These are phyloP conservation scores for Monosporascus sp. DNA, from an alignment of 2,329 filamentous ascomycete genomes.

Conservation along the genomic window DNA sequence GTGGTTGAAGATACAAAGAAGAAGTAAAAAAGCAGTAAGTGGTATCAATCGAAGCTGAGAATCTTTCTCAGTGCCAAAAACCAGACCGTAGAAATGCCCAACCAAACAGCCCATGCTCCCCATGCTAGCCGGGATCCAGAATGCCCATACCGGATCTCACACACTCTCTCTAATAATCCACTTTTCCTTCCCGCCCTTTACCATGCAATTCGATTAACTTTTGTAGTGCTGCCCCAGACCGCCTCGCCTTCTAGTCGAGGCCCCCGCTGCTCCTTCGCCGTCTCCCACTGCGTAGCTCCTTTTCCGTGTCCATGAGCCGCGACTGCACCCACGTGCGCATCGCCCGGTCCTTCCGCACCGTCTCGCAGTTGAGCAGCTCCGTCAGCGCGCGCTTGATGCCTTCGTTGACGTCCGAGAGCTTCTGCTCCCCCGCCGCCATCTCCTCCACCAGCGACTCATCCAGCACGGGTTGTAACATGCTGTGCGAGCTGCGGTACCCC, in stretches of 20 bases:
- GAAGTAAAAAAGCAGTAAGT: background rate
- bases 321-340: slow-evolving; percentile 56
- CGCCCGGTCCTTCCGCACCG: slow-evolving; percentile 44
- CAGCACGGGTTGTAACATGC: slow-evolving; percentile 32
- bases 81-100: background rate
- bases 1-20: background rate
- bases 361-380: slow-evolving; percentile 56
- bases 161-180: background rate
- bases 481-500: slow-evolving; percentile 14
- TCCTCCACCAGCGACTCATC: slow-evolving; percentile 44
- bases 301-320: slow-evolving; percentile 55
- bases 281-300: slow-evolving; percentile 49
- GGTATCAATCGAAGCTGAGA: background rate
- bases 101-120: background rate
- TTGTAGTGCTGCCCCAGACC: background rate
- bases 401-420: slow-evolving; percentile 52
- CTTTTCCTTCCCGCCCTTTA: background rate
- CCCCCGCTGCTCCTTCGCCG: slow-evolving; percentile 39
- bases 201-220: background rate
- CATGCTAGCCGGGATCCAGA: too few relatives aligned
- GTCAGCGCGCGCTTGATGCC: slow-evolving; percentile 57
- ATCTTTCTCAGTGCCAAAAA: too few relatives aligned
- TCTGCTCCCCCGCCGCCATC: slow-evolving; percentile 48
- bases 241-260: slow-evolving; percentile 14
- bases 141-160: background rate